A percentile compares a stretch with the other conserved stretches of the same genome.
Evolutionary conservation across 2,329 filamentous ascomycete species (phyloP).

Genomic region (Fusarium multiceps): DNA sequence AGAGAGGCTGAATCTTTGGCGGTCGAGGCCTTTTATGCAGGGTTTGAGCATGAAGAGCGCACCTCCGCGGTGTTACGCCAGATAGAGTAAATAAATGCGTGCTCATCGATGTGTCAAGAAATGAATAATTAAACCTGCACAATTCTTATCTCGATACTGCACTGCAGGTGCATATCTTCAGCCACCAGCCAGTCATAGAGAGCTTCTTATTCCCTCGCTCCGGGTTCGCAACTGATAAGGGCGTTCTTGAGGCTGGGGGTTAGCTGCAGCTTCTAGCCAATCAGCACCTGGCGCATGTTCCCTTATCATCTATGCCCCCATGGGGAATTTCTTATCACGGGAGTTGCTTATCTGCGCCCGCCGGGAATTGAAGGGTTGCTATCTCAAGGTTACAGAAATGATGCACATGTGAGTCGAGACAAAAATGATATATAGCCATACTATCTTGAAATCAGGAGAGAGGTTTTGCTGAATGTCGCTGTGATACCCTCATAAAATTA

Average conservation of each 20-base stretch:
- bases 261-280: not conserved
- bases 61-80: conserved; percentile 15
- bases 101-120: conserved; percentile 22
- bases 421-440: conserved; percentile 2
- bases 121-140: conserved; percentile 21
- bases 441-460: not conserved
- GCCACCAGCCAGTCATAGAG: conserved; percentile 20
- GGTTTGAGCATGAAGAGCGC: not conserved
- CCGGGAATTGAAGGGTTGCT: conserved; percentile 7
- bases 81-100: not conserved
- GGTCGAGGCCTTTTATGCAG: not conserved
- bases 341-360: conserved; percentile 28
- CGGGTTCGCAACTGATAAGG: conserved; percentile 16
- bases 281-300: not conserved
- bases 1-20: not conserved
- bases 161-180: not conserved
- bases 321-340: conserved; percentile 10
- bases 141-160: conserved; percentile 21
- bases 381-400: conserved; percentile 11
- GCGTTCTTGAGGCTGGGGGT: conserved; percentile 4
- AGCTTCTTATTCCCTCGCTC: conserved; percentile 4
- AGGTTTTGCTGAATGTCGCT: not conserved
- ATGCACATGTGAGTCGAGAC: not conserved
- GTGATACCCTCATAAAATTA: not conserved
- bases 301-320: not conserved